Percentiles rank a stretch among this genome's conserved stretches.
phyloP scores from a whole-genome alignment of 805 yeast species.

The Dipodascopsis uninucleata region DNA sequence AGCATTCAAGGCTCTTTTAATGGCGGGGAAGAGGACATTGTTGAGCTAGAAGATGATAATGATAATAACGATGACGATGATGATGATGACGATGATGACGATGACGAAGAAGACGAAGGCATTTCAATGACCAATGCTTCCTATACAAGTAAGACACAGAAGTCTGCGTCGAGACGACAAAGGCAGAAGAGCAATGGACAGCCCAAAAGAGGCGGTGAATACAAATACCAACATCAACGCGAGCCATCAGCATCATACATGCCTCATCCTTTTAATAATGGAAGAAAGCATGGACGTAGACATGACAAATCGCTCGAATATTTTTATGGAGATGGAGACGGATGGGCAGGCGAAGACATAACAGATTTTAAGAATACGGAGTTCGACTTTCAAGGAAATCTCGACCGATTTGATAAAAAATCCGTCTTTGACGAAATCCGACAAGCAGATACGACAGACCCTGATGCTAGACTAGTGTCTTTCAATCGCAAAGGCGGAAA shows the following conservation, averaged over 20 bases:
- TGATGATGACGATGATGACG: neutral
- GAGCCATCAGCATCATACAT: slow-evolving; percentile 19
- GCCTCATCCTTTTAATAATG: slow-evolving; percentile 16
- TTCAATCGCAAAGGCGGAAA: slow-evolving; percentile 50
- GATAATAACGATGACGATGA: neutral
- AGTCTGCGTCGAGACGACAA: neutral
- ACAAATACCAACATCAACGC: slow-evolving; percentile 7
- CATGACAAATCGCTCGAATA: slow-evolving; percentile 6
- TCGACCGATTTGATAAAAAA: slow-evolving; percentile 76
- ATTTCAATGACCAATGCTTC: too few relatives aligned
- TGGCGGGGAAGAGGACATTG: too few relatives aligned
- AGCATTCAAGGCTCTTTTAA: too few relatives aligned
- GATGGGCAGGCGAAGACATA: slow-evolving; percentile 34
- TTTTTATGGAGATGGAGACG: slow-evolving; percentile 29
- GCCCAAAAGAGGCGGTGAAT: neutral
- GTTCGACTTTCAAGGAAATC: slow-evolving; percentile 80
- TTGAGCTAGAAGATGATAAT: slow-evolving; percentile 7
- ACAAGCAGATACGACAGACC: slow-evolving; percentile 53
- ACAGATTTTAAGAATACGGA: slow-evolving; percentile 54
- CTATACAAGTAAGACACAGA: too few relatives aligned
- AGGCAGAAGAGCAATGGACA: slow-evolving; percentile 1
- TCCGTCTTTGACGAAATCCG: slow-evolving; percentile 71
- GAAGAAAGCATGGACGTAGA: neutral
- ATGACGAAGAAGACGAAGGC: neutral
- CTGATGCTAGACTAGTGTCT: slow-evolving; percentile 64